Percentiles rank a stretch among this genome's conserved stretches.
phyloP scores from a whole-genome alignment of 2,329 filamentous ascomycete species.

The Trichoderma polysporum region DNA sequence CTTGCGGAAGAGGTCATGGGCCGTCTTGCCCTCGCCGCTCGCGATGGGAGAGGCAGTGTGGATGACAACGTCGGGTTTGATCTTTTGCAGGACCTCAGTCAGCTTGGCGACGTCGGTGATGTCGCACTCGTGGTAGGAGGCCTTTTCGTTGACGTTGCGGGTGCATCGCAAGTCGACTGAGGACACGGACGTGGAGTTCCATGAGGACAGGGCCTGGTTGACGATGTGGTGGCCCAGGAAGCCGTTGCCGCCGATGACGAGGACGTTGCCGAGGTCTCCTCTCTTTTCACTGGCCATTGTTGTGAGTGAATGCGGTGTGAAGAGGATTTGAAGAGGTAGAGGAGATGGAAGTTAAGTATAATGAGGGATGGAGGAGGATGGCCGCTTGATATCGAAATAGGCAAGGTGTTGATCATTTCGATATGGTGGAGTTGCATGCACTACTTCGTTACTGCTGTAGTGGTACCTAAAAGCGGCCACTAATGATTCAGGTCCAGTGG shows the following conservation, averaged over 20 bases:
- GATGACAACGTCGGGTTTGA: slow-evolving; percentile 79
- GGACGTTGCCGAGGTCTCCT: slow-evolving; percentile 62
- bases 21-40: slow-evolving; percentile 52
- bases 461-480: background rate
- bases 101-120: slow-evolving; percentile 68
- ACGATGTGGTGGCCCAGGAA: slow-evolving; percentile 84
- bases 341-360: background rate
- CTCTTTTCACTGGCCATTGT: slow-evolving; percentile 20
- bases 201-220: slow-evolving; percentile 62
- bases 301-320: background rate
- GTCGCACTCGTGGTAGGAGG: slow-evolving; percentile 71
- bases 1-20: slow-evolving; percentile 66
- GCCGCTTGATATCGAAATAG: background rate
- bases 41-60: slow-evolving; percentile 78
- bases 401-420: background rate
- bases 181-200: slow-evolving; percentile 55
- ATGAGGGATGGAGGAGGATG: background rate
- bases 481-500: background rate
- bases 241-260: slow-evolving; percentile 80
- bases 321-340: background rate
- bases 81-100: slow-evolving; percentile 60
- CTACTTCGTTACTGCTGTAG: background rate
- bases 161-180: slow-evolving; percentile 72
- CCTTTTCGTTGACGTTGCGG: slow-evolving; percentile 62
- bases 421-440: background rate